Percentiles rank a stretch among this genome's conserved stretches.
Evolutionary conservation across 2,329 filamentous ascomycete genomes (phyloP).

Genomic region (Trichophyton verrucosum): DNA sequence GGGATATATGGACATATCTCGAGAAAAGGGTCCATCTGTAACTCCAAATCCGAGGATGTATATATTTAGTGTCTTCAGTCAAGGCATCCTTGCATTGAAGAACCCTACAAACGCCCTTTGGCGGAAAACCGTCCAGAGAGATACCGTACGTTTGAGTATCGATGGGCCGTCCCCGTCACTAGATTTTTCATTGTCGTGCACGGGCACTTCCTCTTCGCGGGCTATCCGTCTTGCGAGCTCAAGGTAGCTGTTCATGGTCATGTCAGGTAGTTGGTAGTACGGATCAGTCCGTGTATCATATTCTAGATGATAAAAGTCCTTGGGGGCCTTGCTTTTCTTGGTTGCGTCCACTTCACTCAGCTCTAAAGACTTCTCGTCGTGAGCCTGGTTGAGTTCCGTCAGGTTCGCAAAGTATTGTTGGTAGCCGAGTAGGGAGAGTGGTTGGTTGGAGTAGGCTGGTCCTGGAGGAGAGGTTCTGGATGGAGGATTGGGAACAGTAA

Average conservation of each 20-base stretch:
- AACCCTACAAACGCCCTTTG: slow-evolving; percentile 15
- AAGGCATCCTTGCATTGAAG: slow-evolving; percentile 6
- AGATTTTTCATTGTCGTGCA: background rate
- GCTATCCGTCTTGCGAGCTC: slow-evolving; percentile 71
- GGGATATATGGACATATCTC: background rate
- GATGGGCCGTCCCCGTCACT: background rate
- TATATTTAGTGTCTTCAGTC: background rate
- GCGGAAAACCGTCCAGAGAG: slow-evolving; percentile 14
- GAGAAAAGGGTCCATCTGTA: background rate
- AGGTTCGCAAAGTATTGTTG: slow-evolving; percentile 91
- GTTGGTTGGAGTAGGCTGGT: slow-evolving; percentile 78
- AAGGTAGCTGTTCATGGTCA: slow-evolving; percentile 73
- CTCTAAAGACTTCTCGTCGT: slow-evolving; percentile 11
- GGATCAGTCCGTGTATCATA: slow-evolving; percentile 73
- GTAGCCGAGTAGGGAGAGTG: slow-evolving; percentile 65
- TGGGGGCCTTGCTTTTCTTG: background rate
- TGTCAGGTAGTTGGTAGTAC: slow-evolving; percentile 61
- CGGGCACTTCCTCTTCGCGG: background rate
- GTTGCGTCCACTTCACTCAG: slow-evolving; percentile 42
- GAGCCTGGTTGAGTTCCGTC: slow-evolving; percentile 71
- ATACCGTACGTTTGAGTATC: background rate
- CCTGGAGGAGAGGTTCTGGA: slow-evolving; percentile 62
- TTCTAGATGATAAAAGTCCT: slow-evolving; percentile 59
- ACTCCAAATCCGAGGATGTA: background rate
- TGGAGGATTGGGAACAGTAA: slow-evolving; percentile 58